Evolutionary conservation across 129 eudicot species (phyloP).

Genomic region (Rutidosis leptorrhynchoides): DNA sequence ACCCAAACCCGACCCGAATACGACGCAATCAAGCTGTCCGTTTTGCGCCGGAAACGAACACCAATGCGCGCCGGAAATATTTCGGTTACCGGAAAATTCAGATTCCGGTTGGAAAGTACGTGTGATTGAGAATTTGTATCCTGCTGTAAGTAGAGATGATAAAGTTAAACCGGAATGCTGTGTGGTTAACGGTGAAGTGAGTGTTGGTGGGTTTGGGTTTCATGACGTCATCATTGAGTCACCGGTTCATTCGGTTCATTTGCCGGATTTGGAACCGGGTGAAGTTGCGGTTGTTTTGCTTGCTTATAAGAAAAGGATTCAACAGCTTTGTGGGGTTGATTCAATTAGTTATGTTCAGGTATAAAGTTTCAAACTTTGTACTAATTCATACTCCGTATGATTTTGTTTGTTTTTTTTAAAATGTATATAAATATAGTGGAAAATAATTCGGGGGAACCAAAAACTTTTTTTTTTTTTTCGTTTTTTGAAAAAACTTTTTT

Average conservation of each 20-base stretch:
- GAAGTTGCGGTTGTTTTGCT: conserved; percentile 66
- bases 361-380: background rate
- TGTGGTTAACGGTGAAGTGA: conserved; percentile 17
- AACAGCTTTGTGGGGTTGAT: conserved; percentile 40
- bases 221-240: conserved; percentile 92
- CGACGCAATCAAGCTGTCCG: conserved; percentile 53
- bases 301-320: conserved; percentile 69
- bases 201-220: conserved; percentile 63
- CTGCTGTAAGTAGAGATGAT: conserved; percentile 67
- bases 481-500: too few species aligned
- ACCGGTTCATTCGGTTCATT: conserved; percentile 67
- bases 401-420: too few species aligned
- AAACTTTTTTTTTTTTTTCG: too few species aligned
- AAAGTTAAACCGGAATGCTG: conserved; percentile 12
- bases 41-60: conserved; percentile 87
- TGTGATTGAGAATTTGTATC: conserved; percentile 80
- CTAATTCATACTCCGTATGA: too few species aligned
- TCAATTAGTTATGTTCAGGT: conserved; percentile 82
- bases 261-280: conserved; percentile 52
- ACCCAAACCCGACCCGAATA: conserved; percentile 42
- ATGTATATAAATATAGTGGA: too few species aligned
- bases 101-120: conserved; percentile 67
- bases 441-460: too few species aligned
- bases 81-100: conserved; percentile 57
- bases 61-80: conserved; percentile 91